Conservation (phyloP, 1,284 basidiomycete species). For the Cryptococcus sp. region DNA sequence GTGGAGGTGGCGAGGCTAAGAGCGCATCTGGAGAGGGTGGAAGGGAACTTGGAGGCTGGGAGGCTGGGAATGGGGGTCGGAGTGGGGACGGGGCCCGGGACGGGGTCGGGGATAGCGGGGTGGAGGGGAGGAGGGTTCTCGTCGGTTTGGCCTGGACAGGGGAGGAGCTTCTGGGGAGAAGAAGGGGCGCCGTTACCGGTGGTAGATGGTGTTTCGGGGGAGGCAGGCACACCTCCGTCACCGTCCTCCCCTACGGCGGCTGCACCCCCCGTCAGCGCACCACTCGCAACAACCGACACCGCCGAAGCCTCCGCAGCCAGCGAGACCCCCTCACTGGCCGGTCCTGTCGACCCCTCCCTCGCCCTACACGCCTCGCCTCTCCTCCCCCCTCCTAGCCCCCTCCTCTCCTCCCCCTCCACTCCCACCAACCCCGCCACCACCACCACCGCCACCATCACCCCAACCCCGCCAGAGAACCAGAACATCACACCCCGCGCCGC, state of each 20-base stretch:
- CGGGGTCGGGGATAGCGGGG: no score
- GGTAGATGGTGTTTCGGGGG: no score
- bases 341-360: no score
- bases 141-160: no score
- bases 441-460: not conserved
- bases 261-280: no score
- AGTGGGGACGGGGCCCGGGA: not conserved
- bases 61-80: conserved; percentile 48
- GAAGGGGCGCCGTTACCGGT: not conserved
- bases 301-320: no score
- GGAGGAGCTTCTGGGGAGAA: not conserved
- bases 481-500: conserved; percentile 11
- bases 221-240: no score
- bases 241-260: no score
- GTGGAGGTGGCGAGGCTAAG: conserved; percentile 60
- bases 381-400: not conserved
- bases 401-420: not conserved
- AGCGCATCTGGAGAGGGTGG: conserved; percentile 59
- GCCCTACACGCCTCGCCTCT: not conserved
- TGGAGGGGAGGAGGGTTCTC: no score
- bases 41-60: conserved; percentile 3
- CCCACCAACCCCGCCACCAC: not conserved
- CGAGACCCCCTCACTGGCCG: no score
- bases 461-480: no score
- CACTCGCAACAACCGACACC: no score